Base-by-base conservation (phyloP, 192 early-diverging fungal species). In the Obelidium mucronatum region DNA sequence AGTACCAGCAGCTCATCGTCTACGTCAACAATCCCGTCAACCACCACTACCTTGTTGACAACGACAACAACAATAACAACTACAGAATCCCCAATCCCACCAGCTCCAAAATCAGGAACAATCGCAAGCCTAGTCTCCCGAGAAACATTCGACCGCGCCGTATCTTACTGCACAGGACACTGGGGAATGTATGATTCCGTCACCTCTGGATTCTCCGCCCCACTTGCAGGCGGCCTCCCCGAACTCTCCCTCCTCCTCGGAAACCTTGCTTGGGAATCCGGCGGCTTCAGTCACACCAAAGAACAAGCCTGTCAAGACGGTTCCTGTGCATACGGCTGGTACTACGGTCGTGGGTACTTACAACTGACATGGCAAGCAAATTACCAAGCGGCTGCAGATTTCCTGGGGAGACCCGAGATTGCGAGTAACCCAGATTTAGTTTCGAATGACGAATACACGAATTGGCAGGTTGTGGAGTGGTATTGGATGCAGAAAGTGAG, bases 301-400 rank as follows among this genome's bases (percentile, higher is more conserved):
- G 34, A 64, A 26, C 26, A 39, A 22, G 31, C 33, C 35, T 40
- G 62, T 39, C 8, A 26, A 8, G 34, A 64, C 15, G 37, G 62
- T n/a, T 17, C 17, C 30, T 74, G 72, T 59, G 19, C 72, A 22
- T 36, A 48, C 22, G 72, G 72, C 22, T 22, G 34, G 26, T 15
- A 48, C 11, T 74, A 62, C 72, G 72, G 72, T 34, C 72, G 59
- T 51, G 72, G 72, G 11, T 74, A 30, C 40, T 40, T 74, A 17
- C 72, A 74, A 28, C 40, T 74, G 4, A 63, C 72, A 15, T 63
- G 60, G 56, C 24, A 74, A 42, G 33, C 56, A 19, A 74, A 74
- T 40, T 74, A 74, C 59, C 22, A 74, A 37, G 34, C 72, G 15
- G 72, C 72, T 8, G 56, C 72, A 22, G 40, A 6, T 19, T 33